Percentiles rank a stretch among this genome's conserved stretches.
Evolutionary conservation across 371 early-diverging fungal species (phyloP).

Genomic region (Rhizopus microsporus): DNA sequence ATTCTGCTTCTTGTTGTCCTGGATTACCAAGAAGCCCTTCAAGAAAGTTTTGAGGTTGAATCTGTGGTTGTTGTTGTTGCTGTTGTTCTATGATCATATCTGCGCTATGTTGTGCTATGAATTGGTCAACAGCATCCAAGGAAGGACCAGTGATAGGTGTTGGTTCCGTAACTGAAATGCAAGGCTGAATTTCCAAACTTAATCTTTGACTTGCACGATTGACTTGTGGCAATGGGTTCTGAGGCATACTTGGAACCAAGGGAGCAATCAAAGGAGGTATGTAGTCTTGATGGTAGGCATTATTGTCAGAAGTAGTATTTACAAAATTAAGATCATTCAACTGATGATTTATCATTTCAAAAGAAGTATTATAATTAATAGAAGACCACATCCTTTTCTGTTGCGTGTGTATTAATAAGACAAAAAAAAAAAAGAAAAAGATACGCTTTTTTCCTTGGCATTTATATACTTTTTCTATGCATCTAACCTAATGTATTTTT

Average conservation of each 20-base stretch:
- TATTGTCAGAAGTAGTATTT: not conserved
- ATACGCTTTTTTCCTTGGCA: not conserved
- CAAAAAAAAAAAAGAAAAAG: too few relatives aligned
- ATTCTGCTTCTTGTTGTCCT: constrained; percentile 8
- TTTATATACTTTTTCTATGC: not conserved
- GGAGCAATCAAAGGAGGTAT: constrained; percentile 16
- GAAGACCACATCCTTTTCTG: constrained; percentile 1
- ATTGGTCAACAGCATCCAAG: constrained; percentile 16
- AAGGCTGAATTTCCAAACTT: constrained; percentile 25
- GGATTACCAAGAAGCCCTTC: constrained; percentile 9
- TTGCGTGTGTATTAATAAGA: not conserved
- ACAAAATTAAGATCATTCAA: not conserved
- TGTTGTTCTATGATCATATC: constrained; percentile 4
- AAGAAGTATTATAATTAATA: constrained; percentile 3
- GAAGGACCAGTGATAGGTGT: constrained; percentile 19
- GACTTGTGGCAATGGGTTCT: not conserved
- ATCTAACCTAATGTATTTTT: too few relatives aligned
- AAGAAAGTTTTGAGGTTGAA: not conserved
- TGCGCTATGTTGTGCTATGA: constrained; percentile 17
- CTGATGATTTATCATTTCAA: not conserved
- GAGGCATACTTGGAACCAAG: not conserved
- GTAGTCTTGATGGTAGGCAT: not conserved
- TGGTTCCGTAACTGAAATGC: constrained; percentile 33
- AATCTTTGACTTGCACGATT: not conserved
- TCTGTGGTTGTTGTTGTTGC: constrained; percentile 3